Conservation (phyloP, 208 protist genomes). For the Angomonas desouzai region DNA sequence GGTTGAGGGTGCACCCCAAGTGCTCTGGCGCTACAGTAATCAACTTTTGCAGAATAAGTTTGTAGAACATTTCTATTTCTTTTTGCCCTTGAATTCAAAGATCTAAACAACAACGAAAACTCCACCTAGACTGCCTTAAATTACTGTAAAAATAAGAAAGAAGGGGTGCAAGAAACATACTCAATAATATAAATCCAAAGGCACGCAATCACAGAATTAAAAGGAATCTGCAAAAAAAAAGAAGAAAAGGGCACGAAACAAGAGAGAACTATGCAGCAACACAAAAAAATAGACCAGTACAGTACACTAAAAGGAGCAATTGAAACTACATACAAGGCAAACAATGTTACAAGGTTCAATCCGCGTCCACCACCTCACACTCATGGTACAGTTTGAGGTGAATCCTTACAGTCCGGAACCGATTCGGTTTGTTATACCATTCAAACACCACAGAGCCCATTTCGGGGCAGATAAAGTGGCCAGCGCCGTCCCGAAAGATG, state of each 20-base stretch:
- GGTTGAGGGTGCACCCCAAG: constrained; percentile 60
- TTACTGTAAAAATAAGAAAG: constrained; percentile 18
- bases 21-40: constrained; percentile 62
- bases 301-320: background rate
- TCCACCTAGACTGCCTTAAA: background rate
- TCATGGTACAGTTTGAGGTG: constrained; percentile 35
- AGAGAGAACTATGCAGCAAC: too few species aligned
- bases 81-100: too few species aligned
- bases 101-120: too few species aligned
- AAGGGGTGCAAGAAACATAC: too few species aligned
- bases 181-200: too few species aligned
- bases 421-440: constrained; percentile 44
- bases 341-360: background rate
- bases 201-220: too few species aligned
- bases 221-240: too few species aligned
- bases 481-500: constrained; percentile 29
- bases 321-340: background rate
- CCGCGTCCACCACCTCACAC: background rate
- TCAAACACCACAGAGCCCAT: constrained; percentile 49
- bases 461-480: constrained; percentile 45
- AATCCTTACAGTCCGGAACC: constrained; percentile 19
- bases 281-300: too few species aligned
- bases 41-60: constrained; percentile 63
- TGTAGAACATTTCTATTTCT: constrained; percentile 68
- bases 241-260: too few species aligned